These are phyloP conservation scores for Pachysandra terminalis DNA, from an alignment of 164 flowering plant genomes.

Conservation along the genomic window DNA sequence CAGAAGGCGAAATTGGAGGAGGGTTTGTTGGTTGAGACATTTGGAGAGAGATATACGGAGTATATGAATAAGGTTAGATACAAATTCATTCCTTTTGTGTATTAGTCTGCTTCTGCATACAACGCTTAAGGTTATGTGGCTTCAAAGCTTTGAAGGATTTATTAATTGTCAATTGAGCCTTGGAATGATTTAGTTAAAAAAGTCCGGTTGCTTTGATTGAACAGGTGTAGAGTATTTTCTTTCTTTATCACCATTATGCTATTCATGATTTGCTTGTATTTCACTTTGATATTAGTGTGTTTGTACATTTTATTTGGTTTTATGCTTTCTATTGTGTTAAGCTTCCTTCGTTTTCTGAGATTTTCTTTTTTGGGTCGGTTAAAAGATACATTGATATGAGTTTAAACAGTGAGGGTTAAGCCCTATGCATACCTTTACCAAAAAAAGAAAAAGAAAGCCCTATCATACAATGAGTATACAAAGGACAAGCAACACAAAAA, in stretches of 20 bases:
- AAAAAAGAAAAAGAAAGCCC: no score
- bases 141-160: slow-evolving; percentile 5
- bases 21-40: slow-evolving; percentile 64
- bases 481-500: no score
- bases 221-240: background rate
- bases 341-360: background rate
- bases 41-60: slow-evolving; percentile 63
- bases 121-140: slow-evolving; percentile 12
- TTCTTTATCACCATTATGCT: background rate
- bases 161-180: background rate
- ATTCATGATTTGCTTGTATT: background rate
- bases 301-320: background rate
- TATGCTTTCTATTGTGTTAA: background rate
- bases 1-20: slow-evolving; percentile 81
- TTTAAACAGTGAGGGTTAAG: no score
- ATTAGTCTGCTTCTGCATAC: slow-evolving; percentile 36
- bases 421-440: no score
- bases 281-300: background rate
- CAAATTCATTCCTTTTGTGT: slow-evolving; percentile 82
- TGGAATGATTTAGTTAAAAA: background rate
- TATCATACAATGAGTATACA: no score
- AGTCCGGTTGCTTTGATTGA: no score
- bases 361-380: background rate
- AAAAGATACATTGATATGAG: background rate
- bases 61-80: slow-evolving; percentile 65